These are phyloP conservation scores for Xylariales sp. DNA, from an alignment of 2,329 filamentous ascomycete species.

Conservation along the genomic window DNA sequence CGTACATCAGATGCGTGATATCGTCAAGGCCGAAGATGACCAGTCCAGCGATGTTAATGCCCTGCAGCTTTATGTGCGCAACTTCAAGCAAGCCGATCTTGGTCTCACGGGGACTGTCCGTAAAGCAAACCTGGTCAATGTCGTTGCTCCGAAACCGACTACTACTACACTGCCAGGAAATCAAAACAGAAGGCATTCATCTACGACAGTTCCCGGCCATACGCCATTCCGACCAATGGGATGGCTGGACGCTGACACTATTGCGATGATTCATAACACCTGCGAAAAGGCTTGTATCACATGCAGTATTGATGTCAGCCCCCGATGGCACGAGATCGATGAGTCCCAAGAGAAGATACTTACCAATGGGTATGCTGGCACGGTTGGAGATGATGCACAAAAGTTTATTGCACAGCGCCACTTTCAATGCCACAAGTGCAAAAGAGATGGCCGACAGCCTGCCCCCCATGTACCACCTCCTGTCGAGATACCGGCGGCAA, in stretches of 20 bases:
- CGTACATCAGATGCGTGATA: conserved; percentile 83
- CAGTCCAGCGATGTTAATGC: conserved; percentile 64
- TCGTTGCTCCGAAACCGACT: conserved; percentile 65
- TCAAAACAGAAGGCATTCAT: conserved; percentile 67
- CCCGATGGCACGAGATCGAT: conserved; percentile 76
- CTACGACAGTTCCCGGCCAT: conserved; percentile 55
- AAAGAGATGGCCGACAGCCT: conserved; percentile 63
- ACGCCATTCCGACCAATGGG: conserved; percentile 39
- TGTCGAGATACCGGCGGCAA: conserved; percentile 46
- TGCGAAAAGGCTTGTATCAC: conserved; percentile 70
- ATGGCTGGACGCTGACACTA: conserved; percentile 47
- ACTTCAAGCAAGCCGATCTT: conserved; percentile 94
- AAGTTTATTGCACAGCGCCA: conserved; percentile 70
- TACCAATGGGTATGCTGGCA: conserved; percentile 63
- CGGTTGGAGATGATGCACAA: conserved; percentile 65
- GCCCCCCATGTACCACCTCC: conserved; percentile 48
- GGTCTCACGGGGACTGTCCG: conserved; percentile 90
- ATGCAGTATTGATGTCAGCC: conserved; percentile 76
- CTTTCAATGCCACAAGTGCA: conserved; percentile 82
- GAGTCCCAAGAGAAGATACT: conserved; percentile 63
- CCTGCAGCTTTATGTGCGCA: conserved; percentile 86
- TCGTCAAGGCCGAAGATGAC: conserved; percentile 66
- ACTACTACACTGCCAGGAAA: conserved; percentile 55
- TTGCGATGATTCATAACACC: conserved; percentile 50
- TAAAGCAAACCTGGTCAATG: conserved; percentile 83